A percentile compares a stretch with the other conserved stretches of the same genome.
Conservation (phyloP, 139 green algal species). For the Dunaliella sp. region DNA sequence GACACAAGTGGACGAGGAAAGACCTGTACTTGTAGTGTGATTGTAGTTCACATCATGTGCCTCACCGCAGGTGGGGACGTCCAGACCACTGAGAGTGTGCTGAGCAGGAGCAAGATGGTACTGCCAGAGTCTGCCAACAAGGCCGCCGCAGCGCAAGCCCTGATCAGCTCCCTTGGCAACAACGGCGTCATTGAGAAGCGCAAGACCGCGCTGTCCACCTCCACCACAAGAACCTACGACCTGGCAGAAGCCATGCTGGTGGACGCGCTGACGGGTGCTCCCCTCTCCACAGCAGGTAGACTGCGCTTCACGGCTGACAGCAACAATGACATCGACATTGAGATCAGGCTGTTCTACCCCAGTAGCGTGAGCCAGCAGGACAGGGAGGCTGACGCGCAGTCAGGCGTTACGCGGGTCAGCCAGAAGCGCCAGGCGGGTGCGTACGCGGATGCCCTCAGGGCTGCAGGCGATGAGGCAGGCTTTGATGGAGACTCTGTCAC, state of each 20-base stretch:
- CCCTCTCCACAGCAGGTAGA: neutral
- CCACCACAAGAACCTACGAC: too few relatives aligned
- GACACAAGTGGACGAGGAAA: neutral
- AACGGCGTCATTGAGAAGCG: neutral
- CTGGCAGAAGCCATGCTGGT: neutral
- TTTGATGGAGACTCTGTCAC: neutral
- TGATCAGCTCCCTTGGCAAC: neutral
- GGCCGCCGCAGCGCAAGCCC: neutral
- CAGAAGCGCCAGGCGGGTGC: neutral
- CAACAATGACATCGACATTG: neutral
- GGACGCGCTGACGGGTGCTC: neutral
- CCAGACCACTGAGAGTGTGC: neutral
- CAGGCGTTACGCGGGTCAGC: neutral
- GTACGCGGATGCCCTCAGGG: neutral
- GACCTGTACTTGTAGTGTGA: neutral
- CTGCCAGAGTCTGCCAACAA: neutral
- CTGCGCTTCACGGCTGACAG: neutral
- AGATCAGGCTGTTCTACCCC: neutral
- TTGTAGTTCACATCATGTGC: neutral
- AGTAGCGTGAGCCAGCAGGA: neutral
- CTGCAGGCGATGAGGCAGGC: neutral
- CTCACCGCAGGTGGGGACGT: neutral
- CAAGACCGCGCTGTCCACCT: neutral
- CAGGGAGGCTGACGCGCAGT: neutral
- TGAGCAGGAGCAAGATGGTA: neutral